Conservation (phyloP, 2,329 filamentous ascomycete species). For the Ophiostoma piceae region DNA sequence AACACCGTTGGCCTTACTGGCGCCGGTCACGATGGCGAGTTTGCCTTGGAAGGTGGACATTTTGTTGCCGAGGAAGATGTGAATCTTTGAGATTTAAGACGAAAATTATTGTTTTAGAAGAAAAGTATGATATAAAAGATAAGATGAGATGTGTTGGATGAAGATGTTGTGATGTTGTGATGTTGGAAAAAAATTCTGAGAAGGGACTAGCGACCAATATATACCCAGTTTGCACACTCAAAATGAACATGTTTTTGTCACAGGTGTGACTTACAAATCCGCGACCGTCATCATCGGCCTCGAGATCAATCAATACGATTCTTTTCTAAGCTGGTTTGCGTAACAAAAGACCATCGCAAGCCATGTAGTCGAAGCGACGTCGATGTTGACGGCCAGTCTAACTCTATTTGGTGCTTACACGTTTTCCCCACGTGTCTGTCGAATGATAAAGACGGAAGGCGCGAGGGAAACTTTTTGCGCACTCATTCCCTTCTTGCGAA, state of each 20-base stretch:
- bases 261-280: background rate
- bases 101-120: background rate
- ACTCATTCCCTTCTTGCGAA: background rate
- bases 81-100: background rate
- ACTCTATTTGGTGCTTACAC: background rate
- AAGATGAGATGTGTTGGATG: background rate
- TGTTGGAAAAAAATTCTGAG: background rate
- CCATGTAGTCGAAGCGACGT: background rate
- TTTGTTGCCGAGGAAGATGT: background rate
- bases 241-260: background rate
- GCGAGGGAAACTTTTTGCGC: conserved; percentile 17
- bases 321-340: background rate
- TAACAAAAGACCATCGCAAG: background rate
- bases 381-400: background rate
- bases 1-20: conserved; percentile 26
- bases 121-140: background rate
- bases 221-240: background rate
- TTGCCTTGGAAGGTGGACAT: conserved; percentile 26
- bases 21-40: conserved; percentile 28
- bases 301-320: no score
- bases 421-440: background rate
- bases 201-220: background rate
- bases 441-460: conserved; percentile 10
- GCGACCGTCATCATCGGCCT: background rate
- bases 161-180: background rate